Evolutionary conservation across 2,329 filamentous ascomycete species (phyloP).

Genomic region (Colletotrichum sp.): DNA sequence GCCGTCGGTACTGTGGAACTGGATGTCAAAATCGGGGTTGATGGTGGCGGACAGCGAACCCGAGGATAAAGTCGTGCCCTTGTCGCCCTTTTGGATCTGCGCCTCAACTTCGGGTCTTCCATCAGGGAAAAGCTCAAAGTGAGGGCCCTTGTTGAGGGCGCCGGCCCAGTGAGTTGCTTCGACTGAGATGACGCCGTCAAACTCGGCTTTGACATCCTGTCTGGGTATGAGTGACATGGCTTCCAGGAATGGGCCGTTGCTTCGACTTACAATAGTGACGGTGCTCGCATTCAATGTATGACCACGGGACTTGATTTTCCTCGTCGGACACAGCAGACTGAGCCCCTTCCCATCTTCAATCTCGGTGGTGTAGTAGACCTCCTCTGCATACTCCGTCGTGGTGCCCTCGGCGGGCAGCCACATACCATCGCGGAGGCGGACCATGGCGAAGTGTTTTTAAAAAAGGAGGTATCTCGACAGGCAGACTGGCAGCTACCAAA

Average conservation of each 20-base stretch:
- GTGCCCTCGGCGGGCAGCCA: constrained; percentile 69
- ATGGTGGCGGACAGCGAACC: constrained; percentile 41
- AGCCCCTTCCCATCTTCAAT: constrained; percentile 51
- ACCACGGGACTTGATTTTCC: constrained; percentile 55
- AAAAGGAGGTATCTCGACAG: neutral
- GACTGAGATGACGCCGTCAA: constrained; percentile 45
- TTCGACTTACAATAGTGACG: constrained; percentile 40
- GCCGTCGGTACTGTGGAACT: constrained; percentile 41
- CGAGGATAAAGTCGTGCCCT: constrained; percentile 39
- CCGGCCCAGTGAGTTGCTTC: constrained; percentile 45
- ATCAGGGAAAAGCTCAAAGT: constrained; percentile 43
- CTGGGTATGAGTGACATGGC: neutral
- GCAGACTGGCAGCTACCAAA: neutral
- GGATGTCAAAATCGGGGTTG: constrained; percentile 41
- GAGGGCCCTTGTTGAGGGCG: constrained; percentile 38
- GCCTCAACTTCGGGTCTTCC: constrained; percentile 35
- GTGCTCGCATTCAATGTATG: constrained; percentile 63
- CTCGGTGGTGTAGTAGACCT: constrained; percentile 57
- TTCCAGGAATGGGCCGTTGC: neutral
- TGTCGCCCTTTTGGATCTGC: constrained; percentile 32
- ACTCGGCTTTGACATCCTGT: constrained; percentile 37
- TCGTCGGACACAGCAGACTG: constrained; percentile 60
- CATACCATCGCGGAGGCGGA: constrained; percentile 50
- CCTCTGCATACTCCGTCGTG: constrained; percentile 69
- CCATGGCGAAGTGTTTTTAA: constrained; percentile 26